These are phyloP conservation scores for Lactarius quietus DNA, from an alignment of 768 basidiomycete species.

Conservation along the genomic window DNA sequence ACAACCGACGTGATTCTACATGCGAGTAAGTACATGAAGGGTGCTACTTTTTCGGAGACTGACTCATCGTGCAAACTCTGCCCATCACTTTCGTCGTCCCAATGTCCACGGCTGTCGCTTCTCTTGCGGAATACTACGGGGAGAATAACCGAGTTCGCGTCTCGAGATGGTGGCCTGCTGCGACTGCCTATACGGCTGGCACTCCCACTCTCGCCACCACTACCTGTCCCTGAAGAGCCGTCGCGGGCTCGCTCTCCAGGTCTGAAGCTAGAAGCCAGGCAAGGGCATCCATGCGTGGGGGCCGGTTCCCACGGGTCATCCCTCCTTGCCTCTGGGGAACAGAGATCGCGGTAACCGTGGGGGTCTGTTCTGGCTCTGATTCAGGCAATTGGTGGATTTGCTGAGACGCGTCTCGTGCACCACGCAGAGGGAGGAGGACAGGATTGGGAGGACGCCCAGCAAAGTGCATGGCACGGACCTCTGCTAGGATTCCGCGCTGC, in stretches of 20 bases:
- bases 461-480: constrained; percentile 54
- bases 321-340: constrained; percentile 25
- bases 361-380: constrained; percentile 27
- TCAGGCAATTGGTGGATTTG: constrained; percentile 15
- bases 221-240: constrained; percentile 54
- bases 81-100: constrained; percentile 35
- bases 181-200: constrained; percentile 46
- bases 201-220: constrained; percentile 45
- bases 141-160: constrained; percentile 6
- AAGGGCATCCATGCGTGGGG: constrained; percentile 57
- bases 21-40: neutral
- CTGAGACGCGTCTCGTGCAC: neutral
- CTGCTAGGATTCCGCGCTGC: constrained; percentile 62
- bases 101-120: constrained; percentile 46
- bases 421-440: constrained; percentile 31
- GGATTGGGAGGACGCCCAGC: constrained; percentile 30
- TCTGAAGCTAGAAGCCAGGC: constrained; percentile 74
- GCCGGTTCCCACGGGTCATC: constrained; percentile 48
- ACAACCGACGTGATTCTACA: constrained; percentile 70
- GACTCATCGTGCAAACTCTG: constrained; percentile 74
- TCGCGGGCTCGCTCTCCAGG: constrained; percentile 50
- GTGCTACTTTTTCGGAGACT: constrained; percentile 28
- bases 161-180: constrained; percentile 30
- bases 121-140: constrained; percentile 32
- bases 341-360: constrained; percentile 23